phyloP scores from a whole-genome alignment of 148 eudicot genomes.

The Polygonum maritimum region DNA sequence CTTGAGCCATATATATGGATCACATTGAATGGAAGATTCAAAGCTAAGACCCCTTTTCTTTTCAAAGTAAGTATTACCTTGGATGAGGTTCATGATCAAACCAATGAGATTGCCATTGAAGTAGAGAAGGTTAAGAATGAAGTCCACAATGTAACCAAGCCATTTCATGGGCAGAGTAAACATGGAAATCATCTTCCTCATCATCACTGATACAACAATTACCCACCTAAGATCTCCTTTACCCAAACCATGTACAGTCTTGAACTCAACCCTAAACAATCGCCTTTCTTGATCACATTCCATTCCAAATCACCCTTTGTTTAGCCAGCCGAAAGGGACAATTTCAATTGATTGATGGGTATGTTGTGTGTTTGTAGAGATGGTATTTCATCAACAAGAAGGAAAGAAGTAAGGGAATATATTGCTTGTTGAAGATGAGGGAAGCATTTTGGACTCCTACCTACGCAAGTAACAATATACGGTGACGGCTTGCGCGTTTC shows the following conservation, averaged over 20 bases:
- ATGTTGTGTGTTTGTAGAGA: neutral
- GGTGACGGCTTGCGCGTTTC: neutral
- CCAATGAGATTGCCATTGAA: slow-evolving; percentile 40
- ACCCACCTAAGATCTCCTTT: slow-evolving; percentile 49
- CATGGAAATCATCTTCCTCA: slow-evolving; percentile 38
- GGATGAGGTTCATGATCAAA: slow-evolving; percentile 31
- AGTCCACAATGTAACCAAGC: slow-evolving; percentile 48
- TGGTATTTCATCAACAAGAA: neutral
- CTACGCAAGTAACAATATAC: too few relatives aligned
- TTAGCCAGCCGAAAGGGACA: neutral
- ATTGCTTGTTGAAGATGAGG: neutral
- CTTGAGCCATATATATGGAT: neutral
- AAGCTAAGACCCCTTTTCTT: neutral
- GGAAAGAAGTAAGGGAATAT: neutral
- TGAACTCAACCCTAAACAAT: neutral
- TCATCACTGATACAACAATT: slow-evolving; percentile 61
- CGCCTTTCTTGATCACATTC: neutral
- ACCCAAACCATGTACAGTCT: slow-evolving; percentile 29
- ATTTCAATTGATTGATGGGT: neutral
- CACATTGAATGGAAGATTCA: neutral
- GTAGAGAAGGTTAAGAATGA: slow-evolving; percentile 54
- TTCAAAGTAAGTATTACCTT: slow-evolving; percentile 24
- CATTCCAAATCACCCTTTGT: neutral
- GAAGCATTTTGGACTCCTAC: neutral
- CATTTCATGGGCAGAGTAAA: slow-evolving; percentile 56